These are phyloP conservation scores for Murraya paniculata DNA, from an alignment of 345 rosid genomes.

Conservation along the genomic window DNA sequence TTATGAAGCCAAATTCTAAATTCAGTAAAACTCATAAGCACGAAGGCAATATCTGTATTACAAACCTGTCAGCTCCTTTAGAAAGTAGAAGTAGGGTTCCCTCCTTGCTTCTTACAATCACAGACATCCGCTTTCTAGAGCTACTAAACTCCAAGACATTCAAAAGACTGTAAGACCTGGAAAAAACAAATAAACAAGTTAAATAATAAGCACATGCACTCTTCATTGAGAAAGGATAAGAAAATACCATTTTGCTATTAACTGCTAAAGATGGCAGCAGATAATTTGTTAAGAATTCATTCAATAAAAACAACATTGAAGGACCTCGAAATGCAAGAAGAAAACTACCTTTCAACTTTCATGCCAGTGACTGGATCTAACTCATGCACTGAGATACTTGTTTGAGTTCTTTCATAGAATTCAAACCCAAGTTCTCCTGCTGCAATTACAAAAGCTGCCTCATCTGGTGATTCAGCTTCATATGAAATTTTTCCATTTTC, in stretches of 20 bases:
- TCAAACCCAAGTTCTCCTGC: constrained; percentile 92
- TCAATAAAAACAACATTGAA: not conserved
- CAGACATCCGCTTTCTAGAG: constrained; percentile 88
- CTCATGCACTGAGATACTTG: constrained; percentile 63
- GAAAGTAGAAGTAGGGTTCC: constrained; percentile 76
- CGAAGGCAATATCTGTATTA: constrained; percentile 8
- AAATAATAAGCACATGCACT: not conserved
- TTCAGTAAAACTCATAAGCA: not conserved
- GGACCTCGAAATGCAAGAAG: constrained; percentile 7
- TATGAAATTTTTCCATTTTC: constrained; percentile 62
- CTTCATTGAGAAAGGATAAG: not conserved
- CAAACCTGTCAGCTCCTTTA: constrained; percentile 99
- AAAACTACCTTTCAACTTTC: constrained; percentile 53
- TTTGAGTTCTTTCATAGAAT: constrained; percentile 77
- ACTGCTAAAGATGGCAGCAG: not conserved
- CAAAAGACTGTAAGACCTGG: constrained; percentile 70
- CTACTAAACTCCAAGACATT: constrained; percentile 79
- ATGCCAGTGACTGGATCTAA: constrained; percentile 52
- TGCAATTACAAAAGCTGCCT: constrained; percentile 92
- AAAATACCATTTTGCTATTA: not conserved
- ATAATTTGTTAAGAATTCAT: not conserved
- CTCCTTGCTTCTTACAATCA: constrained; percentile 63
- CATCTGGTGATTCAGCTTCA: constrained; percentile 98
- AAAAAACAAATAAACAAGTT: constrained; percentile 14
- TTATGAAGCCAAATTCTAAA: constrained; percentile 11